Evolutionary conservation across 2,329 filamentous ascomycete genomes (phyloP).

Genomic region (Rhexocercosporidium sp.): DNA sequence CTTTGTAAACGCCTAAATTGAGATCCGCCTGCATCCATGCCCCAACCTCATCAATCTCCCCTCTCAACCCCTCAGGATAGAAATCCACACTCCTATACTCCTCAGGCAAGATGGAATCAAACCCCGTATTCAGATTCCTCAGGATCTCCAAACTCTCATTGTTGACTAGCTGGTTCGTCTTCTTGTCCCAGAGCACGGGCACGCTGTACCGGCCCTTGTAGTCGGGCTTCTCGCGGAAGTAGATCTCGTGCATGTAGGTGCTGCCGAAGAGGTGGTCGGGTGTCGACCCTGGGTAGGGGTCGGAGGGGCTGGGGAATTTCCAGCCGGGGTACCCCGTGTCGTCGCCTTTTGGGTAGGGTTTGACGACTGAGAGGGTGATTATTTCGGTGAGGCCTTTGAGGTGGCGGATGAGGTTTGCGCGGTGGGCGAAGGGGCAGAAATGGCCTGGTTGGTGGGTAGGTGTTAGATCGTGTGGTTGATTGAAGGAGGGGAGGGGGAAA

Average conservation of each 20-base stretch:
- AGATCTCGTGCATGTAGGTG: conserved; percentile 68
- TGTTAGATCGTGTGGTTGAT: neutral
- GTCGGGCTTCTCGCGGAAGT: conserved; percentile 66
- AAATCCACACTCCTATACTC: conserved; percentile 28
- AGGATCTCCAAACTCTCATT: conserved; percentile 84
- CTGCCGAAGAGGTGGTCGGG: conserved; percentile 64
- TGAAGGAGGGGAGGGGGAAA: neutral
- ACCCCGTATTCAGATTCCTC: conserved; percentile 72
- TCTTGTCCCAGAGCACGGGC: conserved; percentile 68
- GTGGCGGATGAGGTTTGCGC: conserved; percentile 83
- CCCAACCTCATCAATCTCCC: conserved; percentile 74
- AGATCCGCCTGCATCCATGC: conserved; percentile 77
- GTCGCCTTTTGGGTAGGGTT: conserved; percentile 70
- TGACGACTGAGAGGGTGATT: conserved; percentile 55
- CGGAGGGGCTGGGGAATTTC: conserved; percentile 65
- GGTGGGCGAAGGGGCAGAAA: conserved; percentile 63
- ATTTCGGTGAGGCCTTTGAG: conserved; percentile 90
- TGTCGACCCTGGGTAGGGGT: conserved; percentile 66
- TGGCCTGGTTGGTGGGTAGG: conserved; percentile 49
- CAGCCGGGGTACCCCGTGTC: conserved; percentile 69
- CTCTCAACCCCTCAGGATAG: conserved; percentile 59
- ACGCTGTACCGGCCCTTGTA: conserved; percentile 73
- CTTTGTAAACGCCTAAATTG: conserved; percentile 74
- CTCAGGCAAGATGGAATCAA: conserved; percentile 51
- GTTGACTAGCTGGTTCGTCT: conserved; percentile 71